Conservation (phyloP, 345 rosid species). For the Gossypium herbaceum region DNA sequence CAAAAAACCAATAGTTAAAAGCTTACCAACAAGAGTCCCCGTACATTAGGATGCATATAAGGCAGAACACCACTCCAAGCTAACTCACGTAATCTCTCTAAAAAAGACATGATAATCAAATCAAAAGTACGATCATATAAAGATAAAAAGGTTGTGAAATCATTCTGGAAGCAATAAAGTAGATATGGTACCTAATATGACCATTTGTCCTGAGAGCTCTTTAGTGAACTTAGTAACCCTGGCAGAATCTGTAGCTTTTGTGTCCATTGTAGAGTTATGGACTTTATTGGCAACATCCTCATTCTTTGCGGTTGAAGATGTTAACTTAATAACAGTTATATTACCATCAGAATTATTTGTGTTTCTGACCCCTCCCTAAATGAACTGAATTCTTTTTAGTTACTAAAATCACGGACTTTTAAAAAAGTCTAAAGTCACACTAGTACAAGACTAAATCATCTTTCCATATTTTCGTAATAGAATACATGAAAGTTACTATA, state of each 20-base stretch:
- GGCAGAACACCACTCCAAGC: slow-evolving; percentile 97
- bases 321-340: slow-evolving; percentile 39
- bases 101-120: slow-evolving; percentile 4
- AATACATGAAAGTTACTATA: not conserved
- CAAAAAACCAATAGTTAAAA: slow-evolving; percentile 16
- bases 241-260: slow-evolving; percentile 79
- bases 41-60: slow-evolving; percentile 77
- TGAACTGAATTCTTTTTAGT: slow-evolving; percentile 3
- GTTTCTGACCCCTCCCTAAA: slow-evolving; percentile 49
- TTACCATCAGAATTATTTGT: slow-evolving; percentile 36
- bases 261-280: slow-evolving; percentile 47
- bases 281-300: slow-evolving; percentile 44
- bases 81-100: slow-evolving; percentile 81
- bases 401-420: not conserved
- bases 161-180: not conserved
- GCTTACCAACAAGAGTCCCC: slow-evolving; percentile 96
- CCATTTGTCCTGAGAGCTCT: slow-evolving; percentile 66
- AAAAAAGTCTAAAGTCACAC: not conserved
- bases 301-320: slow-evolving; percentile 39
- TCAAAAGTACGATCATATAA: not conserved
- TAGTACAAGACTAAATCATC: not conserved
- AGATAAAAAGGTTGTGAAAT: not conserved
- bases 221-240: slow-evolving; percentile 79
- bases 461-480: not conserved
- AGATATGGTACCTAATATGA: slow-evolving; percentile 58